Evolutionary conservation across 441 rosid genomes (phyloP).

Genomic region (Cnidoscolus chayamansa): DNA sequence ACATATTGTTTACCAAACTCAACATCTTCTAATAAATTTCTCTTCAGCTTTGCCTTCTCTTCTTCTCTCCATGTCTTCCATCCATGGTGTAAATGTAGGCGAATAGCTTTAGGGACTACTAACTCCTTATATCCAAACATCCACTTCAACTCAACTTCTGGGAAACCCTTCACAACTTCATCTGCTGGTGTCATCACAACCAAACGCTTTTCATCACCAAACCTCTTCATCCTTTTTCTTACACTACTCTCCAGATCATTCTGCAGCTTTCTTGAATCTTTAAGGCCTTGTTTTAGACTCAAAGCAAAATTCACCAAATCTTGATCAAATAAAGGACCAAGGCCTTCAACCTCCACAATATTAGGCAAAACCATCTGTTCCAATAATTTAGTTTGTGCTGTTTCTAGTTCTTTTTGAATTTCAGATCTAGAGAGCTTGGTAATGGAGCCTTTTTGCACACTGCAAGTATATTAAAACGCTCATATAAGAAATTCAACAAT

Average conservation of each 20-base stretch:
- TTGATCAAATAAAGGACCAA: conserved; percentile 54
- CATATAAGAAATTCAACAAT: conserved; percentile 13
- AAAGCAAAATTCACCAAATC: conserved; percentile 65
- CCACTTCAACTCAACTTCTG: conserved; percentile 88
- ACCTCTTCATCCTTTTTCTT: conserved; percentile 66
- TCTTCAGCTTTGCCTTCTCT: conserved; percentile 73
- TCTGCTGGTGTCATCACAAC: conserved; percentile 58
- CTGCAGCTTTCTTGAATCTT: conserved; percentile 76
- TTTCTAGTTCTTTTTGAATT: conserved; percentile 64
- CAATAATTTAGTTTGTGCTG: conserved; percentile 71
- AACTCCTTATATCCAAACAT: conserved; percentile 88
- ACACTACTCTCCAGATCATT: conserved; percentile 55
- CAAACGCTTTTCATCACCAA: conserved; percentile 69
- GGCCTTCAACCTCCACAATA: conserved; percentile 67
- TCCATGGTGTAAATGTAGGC: conserved; percentile 74
- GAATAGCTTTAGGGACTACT: conserved; percentile 77
- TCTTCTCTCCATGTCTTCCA: conserved; percentile 98
- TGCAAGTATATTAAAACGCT: conserved; percentile 39
- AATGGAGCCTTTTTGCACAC: conserved; percentile 36
- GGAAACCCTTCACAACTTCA: conserved; percentile 85
- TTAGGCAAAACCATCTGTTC: conserved; percentile 71
- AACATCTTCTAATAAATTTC: conserved; percentile 62
- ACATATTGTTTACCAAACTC: conserved; percentile 79
- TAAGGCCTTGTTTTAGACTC: conserved; percentile 58
- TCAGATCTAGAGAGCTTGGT: conserved; percentile 63